These are phyloP conservation scores for Harringtonia lauricola DNA, from an alignment of 2,329 filamentous ascomycete species.

Conservation along the genomic window DNA sequence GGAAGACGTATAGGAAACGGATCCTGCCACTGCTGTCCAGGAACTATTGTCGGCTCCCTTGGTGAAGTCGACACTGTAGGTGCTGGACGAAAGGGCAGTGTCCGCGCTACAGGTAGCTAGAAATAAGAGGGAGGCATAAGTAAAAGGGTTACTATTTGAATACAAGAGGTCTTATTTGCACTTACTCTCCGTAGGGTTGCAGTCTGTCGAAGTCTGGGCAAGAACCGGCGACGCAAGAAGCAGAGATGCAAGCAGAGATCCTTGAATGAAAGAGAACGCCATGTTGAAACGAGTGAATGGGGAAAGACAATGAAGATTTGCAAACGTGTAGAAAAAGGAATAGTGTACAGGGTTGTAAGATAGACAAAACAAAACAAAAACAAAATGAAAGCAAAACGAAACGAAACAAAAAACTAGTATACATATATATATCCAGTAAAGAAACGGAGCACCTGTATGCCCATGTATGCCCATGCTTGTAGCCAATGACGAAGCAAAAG, in stretches of 20 bases:
- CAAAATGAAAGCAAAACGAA: too few relatives aligned
- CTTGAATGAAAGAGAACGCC: background rate
- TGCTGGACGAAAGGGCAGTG: background rate
- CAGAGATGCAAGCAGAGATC: background rate
- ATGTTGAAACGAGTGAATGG: background rate
- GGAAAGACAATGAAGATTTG: background rate
- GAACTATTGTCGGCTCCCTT: slow-evolving; percentile 1
- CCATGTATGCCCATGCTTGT: too few relatives aligned
- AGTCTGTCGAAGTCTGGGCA: slow-evolving; percentile 1
- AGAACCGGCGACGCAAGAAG: background rate
- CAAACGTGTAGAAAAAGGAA: too few relatives aligned
- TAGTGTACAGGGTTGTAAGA: too few relatives aligned
- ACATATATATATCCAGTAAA: too few relatives aligned
- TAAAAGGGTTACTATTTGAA: background rate
- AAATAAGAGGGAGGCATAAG: too few relatives aligned
- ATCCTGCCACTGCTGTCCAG: background rate
- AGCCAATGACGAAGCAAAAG: too few relatives aligned
- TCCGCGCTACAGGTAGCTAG: background rate
- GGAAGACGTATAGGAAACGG: slow-evolving; percentile 4
- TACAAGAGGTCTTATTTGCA: background rate
- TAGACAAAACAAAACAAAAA: too few relatives aligned
- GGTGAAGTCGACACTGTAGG: slow-evolving; percentile 9
- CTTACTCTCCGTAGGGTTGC: slow-evolving; percentile 1
- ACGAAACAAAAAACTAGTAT: too few relatives aligned
- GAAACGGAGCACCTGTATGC: too few relatives aligned